Conservation (phyloP, 305 asterid genomes). For the Lippia alba region DNA sequence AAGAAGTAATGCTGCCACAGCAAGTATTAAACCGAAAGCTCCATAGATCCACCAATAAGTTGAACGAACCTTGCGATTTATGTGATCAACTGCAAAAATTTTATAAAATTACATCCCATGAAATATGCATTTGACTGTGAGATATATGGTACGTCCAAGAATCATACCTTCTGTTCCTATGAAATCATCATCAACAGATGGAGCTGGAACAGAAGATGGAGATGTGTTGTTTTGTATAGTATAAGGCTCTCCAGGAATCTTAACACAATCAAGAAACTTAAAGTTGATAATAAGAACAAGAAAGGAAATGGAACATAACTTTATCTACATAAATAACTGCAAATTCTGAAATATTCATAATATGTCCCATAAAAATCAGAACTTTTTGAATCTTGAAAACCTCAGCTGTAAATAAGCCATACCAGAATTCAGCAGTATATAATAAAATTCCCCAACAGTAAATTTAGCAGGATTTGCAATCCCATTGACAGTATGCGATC, state of each 20-base stretch:
- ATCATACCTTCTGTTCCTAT: background rate
- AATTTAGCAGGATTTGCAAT: conserved; percentile 84
- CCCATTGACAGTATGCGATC: conserved; percentile 78
- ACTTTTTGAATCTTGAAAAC: background rate
- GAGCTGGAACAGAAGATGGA: background rate
- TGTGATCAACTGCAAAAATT: background rate
- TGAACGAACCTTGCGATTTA: background rate
- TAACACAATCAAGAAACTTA: too few species aligned
- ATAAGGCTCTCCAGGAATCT: background rate
- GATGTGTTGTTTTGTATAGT: background rate
- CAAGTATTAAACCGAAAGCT: background rate
- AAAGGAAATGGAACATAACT: too few species aligned
- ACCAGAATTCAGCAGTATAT: conserved; percentile 88
- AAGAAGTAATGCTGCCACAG: background rate
- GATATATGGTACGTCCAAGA: too few species aligned
- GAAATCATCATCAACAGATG: background rate
- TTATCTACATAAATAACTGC: too few species aligned
- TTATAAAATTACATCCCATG: background rate
- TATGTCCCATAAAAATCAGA: too few species aligned
- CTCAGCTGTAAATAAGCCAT: conserved; percentile 28
- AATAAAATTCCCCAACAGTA: conserved; percentile 78
- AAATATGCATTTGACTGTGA: too few species aligned
- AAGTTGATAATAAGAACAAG: too few species aligned
- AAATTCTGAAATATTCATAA: too few species aligned
- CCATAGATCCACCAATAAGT: background rate